A percentile compares a stretch with the other conserved stretches of the same genome.
Conservation (phyloP, 2,329 filamentous ascomycete species). For the Scedosporium dehoogii region DNA sequence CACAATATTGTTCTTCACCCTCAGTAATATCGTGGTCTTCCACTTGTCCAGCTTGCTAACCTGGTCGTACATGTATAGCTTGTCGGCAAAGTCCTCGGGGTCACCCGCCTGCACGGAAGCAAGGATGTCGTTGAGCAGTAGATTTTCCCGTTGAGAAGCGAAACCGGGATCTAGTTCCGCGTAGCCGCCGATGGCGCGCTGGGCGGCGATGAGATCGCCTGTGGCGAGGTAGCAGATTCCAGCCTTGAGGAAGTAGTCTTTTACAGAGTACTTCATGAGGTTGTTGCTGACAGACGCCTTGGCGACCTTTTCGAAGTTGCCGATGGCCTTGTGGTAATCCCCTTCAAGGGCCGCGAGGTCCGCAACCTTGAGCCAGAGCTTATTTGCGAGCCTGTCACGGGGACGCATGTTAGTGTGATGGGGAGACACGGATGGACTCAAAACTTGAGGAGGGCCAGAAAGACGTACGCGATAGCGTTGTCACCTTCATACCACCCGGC, state of each 20-base stretch:
- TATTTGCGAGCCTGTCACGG: conserved; percentile 66
- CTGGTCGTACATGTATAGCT: conserved; percentile 82
- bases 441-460: not conserved
- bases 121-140: conserved; percentile 68
- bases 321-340: conserved; percentile 77
- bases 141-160: conserved; percentile 65
- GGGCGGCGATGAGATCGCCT: conserved; percentile 66
- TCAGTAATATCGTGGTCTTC: conserved; percentile 81
- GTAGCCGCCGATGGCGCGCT: conserved; percentile 74
- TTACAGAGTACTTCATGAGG: conserved; percentile 86
- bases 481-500: conserved; percentile 85
- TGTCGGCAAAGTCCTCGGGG: conserved; percentile 75
- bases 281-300: conserved; percentile 74
- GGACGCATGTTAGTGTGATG: too few relatives aligned
- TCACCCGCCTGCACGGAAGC: conserved; percentile 69
- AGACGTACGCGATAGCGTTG: conserved; percentile 66
- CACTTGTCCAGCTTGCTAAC: conserved; percentile 92
- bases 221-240: conserved; percentile 77
- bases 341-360: conserved; percentile 73
- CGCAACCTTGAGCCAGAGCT: conserved; percentile 84
- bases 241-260: conserved; percentile 91
- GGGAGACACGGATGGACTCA: not conserved
- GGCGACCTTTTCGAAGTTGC: conserved; percentile 76
- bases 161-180: conserved; percentile 72
- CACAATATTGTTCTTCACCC: conserved; percentile 77